These are phyloP conservation scores for Rhizoclosmatium globosum DNA, from an alignment of 192 early-diverging fungal species.

Conservation along the genomic window DNA sequence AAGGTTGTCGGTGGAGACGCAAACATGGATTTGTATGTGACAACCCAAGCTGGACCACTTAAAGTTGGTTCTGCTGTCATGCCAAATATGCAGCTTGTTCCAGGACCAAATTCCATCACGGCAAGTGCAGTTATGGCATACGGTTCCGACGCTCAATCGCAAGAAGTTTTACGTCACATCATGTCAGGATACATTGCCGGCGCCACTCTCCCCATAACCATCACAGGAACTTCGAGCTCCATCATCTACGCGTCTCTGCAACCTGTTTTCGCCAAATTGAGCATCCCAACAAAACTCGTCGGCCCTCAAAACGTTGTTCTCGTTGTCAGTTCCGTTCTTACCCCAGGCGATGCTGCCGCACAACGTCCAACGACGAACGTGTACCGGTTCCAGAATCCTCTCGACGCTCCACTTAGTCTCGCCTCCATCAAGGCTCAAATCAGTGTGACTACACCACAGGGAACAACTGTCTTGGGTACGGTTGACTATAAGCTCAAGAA, in stretches of 20 bases:
- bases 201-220: background rate
- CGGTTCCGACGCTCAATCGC: background rate
- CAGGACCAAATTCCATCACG: constrained; percentile 5
- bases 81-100: constrained; percentile 9
- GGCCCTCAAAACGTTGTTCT: background rate
- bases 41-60: background rate
- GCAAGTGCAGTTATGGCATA: background rate
- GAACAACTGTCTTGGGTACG: background rate
- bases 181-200: constrained; percentile 34
- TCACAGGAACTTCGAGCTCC: constrained; percentile 11
- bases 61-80: constrained; percentile 26
- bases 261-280: constrained; percentile 15
- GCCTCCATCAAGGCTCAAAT: background rate
- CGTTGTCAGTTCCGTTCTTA: background rate
- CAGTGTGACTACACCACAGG: background rate
- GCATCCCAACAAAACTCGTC: constrained; percentile 22
- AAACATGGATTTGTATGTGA: background rate
- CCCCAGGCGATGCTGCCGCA: background rate
- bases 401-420: constrained; percentile 26
- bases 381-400: constrained; percentile 13
- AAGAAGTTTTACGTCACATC: background rate
- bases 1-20: constrained; percentile 21
- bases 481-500: constrained; percentile 1
- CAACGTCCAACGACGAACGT: background rate
- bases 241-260: constrained; percentile 29